These are phyloP conservation scores for Lycium ferocissimum DNA, from an alignment of 257 asterid genomes.

Conservation along the genomic window DNA sequence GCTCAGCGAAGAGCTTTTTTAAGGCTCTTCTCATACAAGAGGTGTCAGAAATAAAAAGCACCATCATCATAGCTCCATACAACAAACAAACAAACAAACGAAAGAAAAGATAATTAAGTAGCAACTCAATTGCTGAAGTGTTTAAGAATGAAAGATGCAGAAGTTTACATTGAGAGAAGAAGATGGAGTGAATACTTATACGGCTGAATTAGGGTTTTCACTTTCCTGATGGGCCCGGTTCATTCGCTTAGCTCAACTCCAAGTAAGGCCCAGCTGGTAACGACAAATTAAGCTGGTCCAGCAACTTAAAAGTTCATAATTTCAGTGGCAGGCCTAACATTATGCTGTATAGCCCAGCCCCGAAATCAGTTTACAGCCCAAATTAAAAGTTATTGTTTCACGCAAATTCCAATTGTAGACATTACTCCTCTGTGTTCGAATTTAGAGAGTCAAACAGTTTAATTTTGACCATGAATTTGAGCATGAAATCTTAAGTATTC, in stretches of 20 bases:
- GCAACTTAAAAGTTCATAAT: too few relatives aligned
- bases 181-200: neutral
- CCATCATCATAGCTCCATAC: conserved; percentile 51
- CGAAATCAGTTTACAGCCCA: too few relatives aligned
- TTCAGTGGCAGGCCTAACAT: too few relatives aligned
- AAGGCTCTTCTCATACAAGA: conserved; percentile 85
- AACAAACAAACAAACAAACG: neutral
- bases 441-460: too few relatives aligned
- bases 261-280: neutral
- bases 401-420: too few relatives aligned
- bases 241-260: neutral
- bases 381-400: too few relatives aligned
- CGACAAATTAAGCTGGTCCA: too few relatives aligned
- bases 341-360: too few relatives aligned
- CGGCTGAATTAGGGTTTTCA: neutral
- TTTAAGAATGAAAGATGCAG: neutral
- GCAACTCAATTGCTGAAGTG: neutral
- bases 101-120: neutral
- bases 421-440: too few relatives aligned
- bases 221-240: neutral
- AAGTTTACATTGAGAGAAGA: neutral
- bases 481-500: too few relatives aligned
- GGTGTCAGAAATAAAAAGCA: conserved; percentile 83
- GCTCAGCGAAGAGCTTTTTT: conserved; percentile 66
- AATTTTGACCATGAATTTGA: too few relatives aligned